Evolutionary conservation across 2,329 filamentous ascomycete species (phyloP).

Genomic region (Fusarium napiforme): DNA sequence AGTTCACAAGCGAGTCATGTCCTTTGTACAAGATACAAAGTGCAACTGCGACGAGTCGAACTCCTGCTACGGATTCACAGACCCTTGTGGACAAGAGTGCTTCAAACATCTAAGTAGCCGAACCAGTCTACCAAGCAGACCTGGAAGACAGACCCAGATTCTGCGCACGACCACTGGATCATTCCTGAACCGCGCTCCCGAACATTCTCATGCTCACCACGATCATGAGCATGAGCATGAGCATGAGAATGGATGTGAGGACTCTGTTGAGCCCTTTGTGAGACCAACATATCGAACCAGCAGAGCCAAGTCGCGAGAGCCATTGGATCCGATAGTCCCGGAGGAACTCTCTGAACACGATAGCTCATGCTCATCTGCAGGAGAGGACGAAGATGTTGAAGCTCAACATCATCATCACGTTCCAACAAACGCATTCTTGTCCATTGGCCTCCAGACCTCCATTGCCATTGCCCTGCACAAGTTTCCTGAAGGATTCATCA

Average conservation of each 20-base stretch:
- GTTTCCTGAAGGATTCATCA: constrained; percentile 87
- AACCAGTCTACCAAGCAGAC: constrained; percentile 42
- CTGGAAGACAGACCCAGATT: constrained; percentile 50
- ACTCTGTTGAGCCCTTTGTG: constrained; percentile 39
- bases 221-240: constrained; percentile 41
- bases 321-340: constrained; percentile 44
- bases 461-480: constrained; percentile 97
- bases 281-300: constrained; percentile 52
- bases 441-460: constrained; percentile 94
- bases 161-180: constrained; percentile 57
- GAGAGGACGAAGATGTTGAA: constrained; percentile 59
- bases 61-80: constrained; percentile 72
- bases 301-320: constrained; percentile 54
- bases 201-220: constrained; percentile 40
- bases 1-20: constrained; percentile 67
- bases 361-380: constrained; percentile 43
- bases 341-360: constrained; percentile 39
- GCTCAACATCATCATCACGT: constrained; percentile 90
- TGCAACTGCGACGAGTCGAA: constrained; percentile 69
- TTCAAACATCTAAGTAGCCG: constrained; percentile 66
- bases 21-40: constrained; percentile 74
- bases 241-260: constrained; percentile 39
- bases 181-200: constrained; percentile 45
- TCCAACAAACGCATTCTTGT: constrained; percentile 90
- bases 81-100: constrained; percentile 74